Percentiles rank a stretch among this genome's conserved stretches.
Conservation (phyloP, 345 rosid species). For the Stellera chamaejasme region DNA sequence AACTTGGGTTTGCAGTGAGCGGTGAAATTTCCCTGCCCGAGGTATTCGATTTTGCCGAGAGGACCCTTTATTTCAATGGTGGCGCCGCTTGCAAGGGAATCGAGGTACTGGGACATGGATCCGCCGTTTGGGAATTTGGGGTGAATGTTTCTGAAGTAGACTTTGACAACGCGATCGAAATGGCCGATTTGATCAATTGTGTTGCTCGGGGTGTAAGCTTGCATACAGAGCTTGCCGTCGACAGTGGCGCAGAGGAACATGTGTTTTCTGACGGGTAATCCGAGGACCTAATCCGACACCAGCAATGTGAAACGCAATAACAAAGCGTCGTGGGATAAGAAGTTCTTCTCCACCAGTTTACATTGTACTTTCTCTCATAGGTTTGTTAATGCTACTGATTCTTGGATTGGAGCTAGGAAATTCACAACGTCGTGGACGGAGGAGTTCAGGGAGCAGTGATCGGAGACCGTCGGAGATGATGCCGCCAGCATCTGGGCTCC, state of each 20-base stretch:
- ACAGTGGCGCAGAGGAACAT: conserved; percentile 62
- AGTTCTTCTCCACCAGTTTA: conserved; percentile 57
- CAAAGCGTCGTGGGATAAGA: conserved; percentile 63
- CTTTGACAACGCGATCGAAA: conserved; percentile 71
- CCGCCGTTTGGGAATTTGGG: conserved; percentile 89
- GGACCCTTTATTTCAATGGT: conserved; percentile 79
- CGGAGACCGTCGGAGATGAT: conserved; percentile 53
- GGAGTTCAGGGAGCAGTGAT: conserved; percentile 64
- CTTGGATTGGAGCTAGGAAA: conserved; percentile 57
- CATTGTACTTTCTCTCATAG: conserved; percentile 77
- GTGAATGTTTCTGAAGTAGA: conserved; percentile 68
- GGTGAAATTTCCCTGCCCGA: conserved; percentile 56
- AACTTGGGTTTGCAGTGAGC: conserved; percentile 74
- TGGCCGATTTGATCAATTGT: conserved; percentile 53
- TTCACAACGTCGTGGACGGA: conserved; percentile 58
- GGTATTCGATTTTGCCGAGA: conserved; percentile 71
- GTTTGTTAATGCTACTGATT: conserved; percentile 21
- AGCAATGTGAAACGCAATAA: conserved; percentile 64
- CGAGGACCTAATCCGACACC: conserved; percentile 54
- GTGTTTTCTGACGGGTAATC: conserved; percentile 85
- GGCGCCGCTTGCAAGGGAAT: conserved; percentile 55
- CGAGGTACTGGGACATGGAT: conserved; percentile 68
- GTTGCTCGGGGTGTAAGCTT: conserved; percentile 88
- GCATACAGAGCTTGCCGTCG: conserved; percentile 60
- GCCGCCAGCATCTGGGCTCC: no score